These are phyloP conservation scores for Triticum timopheevii DNA, from an alignment of 176 grass and related monocot species.

Conservation along the genomic window DNA sequence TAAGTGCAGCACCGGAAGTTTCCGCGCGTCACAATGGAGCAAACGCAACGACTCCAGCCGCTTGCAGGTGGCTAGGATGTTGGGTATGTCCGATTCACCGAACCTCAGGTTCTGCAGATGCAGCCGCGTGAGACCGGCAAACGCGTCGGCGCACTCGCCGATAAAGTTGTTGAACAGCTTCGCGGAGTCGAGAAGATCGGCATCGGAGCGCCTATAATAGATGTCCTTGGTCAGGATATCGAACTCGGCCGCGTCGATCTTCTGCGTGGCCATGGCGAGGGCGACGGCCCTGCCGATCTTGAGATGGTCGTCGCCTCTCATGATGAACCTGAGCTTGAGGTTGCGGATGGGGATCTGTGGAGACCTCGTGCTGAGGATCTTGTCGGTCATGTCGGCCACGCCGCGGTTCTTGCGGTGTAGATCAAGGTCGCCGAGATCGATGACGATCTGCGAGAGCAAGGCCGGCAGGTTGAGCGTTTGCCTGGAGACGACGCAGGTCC, in stretches of 20 bases:
- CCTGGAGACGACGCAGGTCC: background rate
- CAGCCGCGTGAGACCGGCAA: background rate
- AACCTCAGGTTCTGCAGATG: background rate
- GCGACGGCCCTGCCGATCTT: background rate
- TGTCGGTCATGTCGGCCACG: background rate
- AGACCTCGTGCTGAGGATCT: background rate
- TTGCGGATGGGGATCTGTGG: background rate
- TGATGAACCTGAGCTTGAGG: background rate
- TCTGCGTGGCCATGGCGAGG: background rate
- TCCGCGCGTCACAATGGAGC: rapidly evolving
- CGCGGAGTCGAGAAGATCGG: background rate
- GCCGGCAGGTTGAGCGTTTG: background rate
- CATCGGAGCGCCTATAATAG: no score
- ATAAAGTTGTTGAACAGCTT: background rate
- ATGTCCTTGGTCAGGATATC: background rate
- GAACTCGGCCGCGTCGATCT: background rate
- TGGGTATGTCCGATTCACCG: background rate
- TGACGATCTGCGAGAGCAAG: background rate
- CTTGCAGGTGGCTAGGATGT: background rate
- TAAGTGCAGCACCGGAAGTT: background rate
- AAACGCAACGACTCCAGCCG: background rate
- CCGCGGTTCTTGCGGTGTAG: background rate
- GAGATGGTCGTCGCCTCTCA: background rate
- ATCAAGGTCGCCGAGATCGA: background rate
- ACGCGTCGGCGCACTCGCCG: background rate